Percentiles rank a stretch among this genome's conserved stretches.
Evolutionary conservation across 1,284 basidiomycete species (phyloP).

Genomic region (Cutaneotrichosporon mucoides): DNA sequence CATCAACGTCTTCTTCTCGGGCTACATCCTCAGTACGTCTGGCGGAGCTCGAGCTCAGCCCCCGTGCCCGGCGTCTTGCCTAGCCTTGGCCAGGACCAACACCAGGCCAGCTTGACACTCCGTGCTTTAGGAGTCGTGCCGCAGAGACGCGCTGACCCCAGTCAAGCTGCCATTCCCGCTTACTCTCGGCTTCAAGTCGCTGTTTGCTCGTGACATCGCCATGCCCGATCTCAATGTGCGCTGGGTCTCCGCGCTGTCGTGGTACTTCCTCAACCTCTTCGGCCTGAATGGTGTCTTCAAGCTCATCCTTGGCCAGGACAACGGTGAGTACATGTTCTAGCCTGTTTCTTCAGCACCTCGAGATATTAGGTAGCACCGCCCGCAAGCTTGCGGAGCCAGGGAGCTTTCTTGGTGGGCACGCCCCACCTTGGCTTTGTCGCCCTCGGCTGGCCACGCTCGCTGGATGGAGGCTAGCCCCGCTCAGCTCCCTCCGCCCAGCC

Average conservation of each 20-base stretch:
- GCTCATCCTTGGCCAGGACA: slow-evolving; percentile 85
- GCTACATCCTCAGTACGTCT: slow-evolving; percentile 91
- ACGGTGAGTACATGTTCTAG: slow-evolving; percentile 64
- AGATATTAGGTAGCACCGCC: no score
- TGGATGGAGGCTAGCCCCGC: no score
- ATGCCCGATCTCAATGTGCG: slow-evolving; percentile 96
- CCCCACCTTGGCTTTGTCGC: no score
- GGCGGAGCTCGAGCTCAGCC: neutral
- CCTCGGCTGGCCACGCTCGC: no score
- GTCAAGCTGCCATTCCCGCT: slow-evolving; percentile 97
- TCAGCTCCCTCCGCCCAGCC: no score
- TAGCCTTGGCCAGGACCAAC: no score
- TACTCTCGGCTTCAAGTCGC: slow-evolving; percentile 96
- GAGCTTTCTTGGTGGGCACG: no score
- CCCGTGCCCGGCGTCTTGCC: no score
- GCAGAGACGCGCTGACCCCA: slow-evolving; percentile 50
- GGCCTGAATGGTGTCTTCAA: slow-evolving; percentile 94
- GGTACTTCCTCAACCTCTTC: slow-evolving; percentile 99
- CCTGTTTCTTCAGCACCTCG: slow-evolving; percentile 4
- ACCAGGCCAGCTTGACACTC: no score
- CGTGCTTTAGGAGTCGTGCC: no score
- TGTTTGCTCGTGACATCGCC: slow-evolving; percentile 94
- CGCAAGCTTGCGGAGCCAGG: no score
- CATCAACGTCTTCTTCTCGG: slow-evolving; percentile 99
- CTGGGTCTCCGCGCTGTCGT: slow-evolving; percentile 97